Evolutionary conservation across 169 alveolate species (phyloP), one percentile per base, ranked within the genome.

Genomic region (Plasmodium gonderi): DNA sequence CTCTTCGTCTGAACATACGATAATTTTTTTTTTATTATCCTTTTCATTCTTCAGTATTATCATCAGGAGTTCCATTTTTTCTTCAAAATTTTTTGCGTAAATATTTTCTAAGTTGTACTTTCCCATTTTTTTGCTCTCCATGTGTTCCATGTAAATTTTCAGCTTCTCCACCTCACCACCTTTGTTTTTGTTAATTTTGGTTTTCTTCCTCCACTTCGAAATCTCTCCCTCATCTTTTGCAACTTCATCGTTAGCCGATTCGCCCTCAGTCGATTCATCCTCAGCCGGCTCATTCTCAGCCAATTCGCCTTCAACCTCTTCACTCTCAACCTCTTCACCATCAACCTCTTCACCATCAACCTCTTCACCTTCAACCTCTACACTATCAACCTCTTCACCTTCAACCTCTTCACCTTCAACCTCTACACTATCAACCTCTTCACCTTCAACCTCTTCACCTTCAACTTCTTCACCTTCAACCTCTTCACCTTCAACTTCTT

Each of bases 1-100:
- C 29, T 75, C 49, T 14, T 87, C 93, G 29, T 75, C 89, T 8
- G 60, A 9, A 7, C 89, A 87, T 20, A 87, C 87, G 31, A 87
- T 87, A 8, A 87, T 76, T 47, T 75, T 75, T 36, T 47, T 82
- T 60, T 75, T 74, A 1, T 26, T 20, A 14, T 36, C 45, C 1
- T 23, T 36, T 29, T 87, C 93, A 42, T 75, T 78, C 40, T 87
- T 75, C 47, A 87, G 23, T 36, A 87, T 87, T 26, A 38, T 29
- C 68, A 74, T 54, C 29, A 87, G 45, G 9, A 54, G 26, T 14
- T 87, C 72, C 47, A 87, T 87, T 38, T 87, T 74, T 60, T 87
- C 87, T 40, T 75, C 89, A 29, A 87, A 38, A n/a, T 38, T 75
- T 6, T 29, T 54, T 7, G 65, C 45, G 33, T 51, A 87, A 12